Evolutionary conservation across 2,329 filamentous ascomycete species (phyloP).

Genomic region (Scedosporium apiospermum): DNA sequence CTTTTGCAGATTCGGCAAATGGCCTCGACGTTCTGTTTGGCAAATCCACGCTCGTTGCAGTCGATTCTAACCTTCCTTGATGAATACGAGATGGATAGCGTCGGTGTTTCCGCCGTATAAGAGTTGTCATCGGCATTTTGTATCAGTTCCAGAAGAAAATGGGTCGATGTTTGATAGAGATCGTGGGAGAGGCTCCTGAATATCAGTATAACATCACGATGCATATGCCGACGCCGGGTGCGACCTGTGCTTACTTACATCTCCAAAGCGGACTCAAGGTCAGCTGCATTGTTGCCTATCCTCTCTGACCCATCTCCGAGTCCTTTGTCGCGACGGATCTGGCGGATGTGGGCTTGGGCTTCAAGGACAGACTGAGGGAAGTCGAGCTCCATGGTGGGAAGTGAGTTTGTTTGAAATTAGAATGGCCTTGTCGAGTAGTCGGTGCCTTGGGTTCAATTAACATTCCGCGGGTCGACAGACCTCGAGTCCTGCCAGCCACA

Average conservation of each 20-base stretch:
- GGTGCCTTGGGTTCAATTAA: too few species aligned
- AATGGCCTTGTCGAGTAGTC: too few species aligned
- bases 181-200: conserved; percentile 14
- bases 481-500: too few species aligned
- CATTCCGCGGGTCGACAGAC: too few species aligned
- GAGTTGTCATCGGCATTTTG: conserved; percentile 33
- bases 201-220: background rate
- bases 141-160: conserved; percentile 29
- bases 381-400: background rate
- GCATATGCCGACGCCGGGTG: background rate
- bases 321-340: conserved; percentile 8
- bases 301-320: conserved; percentile 5
- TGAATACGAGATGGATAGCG: conserved; percentile 7
- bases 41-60: conserved; percentile 24
- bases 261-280: conserved; percentile 7
- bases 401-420: background rate
- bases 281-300: conserved; percentile 6
- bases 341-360: conserved; percentile 7
- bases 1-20: conserved; percentile 23
- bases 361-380: conserved; percentile 7
- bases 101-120: conserved; percentile 13
- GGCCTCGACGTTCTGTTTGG: conserved; percentile 18
- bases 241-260: background rate
- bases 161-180: conserved; percentile 22
- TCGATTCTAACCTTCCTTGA: conserved; percentile 17